Percentiles rank a stretch among this genome's conserved stretches.
Conservation (phyloP, 371 early-diverging fungal species). For the Apophysomyces variabilis region DNA sequence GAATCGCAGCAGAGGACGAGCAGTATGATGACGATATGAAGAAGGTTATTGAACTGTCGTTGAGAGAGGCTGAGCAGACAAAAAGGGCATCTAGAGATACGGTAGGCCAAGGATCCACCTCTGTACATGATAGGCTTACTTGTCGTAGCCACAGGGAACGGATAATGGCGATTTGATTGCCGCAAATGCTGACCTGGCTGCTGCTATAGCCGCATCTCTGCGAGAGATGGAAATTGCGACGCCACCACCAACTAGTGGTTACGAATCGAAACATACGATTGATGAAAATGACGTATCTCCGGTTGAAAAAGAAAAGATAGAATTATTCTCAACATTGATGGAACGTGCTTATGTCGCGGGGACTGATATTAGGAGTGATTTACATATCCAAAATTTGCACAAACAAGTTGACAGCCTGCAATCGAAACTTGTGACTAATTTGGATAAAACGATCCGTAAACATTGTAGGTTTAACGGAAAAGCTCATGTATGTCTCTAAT, state of each 20-base stretch:
- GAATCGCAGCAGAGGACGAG: constrained; percentile 45
- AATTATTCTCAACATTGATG: constrained; percentile 72
- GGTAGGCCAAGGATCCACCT: not conserved
- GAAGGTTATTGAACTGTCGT: constrained; percentile 85
- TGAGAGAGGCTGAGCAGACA: constrained; percentile 73
- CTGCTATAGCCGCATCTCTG: constrained; percentile 93
- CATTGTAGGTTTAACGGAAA: constrained; percentile 53
- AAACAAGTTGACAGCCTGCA: constrained; percentile 74
- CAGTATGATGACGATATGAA: constrained; percentile 79
- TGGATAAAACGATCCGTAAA: constrained; percentile 69
- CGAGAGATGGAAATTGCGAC: constrained; percentile 57
- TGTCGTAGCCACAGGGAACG: constrained; percentile 45
- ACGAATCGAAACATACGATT: constrained; percentile 1
- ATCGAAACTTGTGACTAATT: constrained; percentile 69
- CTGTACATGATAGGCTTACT: constrained; percentile 10
- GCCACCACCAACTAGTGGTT: constrained; percentile 15
- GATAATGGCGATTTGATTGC: constrained; percentile 74
- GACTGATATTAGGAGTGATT: constrained; percentile 65
- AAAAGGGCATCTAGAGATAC: constrained; percentile 12
- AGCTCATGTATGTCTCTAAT: constrained; percentile 1
- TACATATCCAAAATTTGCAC: constrained; percentile 71
- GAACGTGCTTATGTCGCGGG: constrained; percentile 63
- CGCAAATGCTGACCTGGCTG: constrained; percentile 68
- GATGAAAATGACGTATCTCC: constrained; percentile 54
- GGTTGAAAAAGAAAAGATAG: constrained; percentile 76